Percentiles rank a stretch among this genome's conserved stretches.
Evolutionary conservation across 352 stramenopile species (phyloP).

Genomic region (Globisporangium recalcitrans): DNA sequence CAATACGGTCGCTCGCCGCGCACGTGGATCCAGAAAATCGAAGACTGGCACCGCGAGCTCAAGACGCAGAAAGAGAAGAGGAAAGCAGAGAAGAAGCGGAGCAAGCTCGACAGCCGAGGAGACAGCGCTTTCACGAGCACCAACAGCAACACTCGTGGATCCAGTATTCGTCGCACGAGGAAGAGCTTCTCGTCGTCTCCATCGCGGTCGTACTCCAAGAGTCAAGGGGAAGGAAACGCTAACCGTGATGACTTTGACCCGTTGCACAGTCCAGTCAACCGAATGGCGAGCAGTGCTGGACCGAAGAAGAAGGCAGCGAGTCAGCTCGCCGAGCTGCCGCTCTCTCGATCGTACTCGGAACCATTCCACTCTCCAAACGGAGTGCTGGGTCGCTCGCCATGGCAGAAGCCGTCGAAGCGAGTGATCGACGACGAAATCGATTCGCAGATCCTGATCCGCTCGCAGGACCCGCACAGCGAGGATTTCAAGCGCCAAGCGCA

Average conservation of each 20-base stretch:
- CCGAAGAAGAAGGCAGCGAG: slow-evolving; percentile 16
- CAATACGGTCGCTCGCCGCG: slow-evolving; percentile 51
- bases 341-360: slow-evolving; percentile 61
- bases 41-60: slow-evolving; percentile 77
- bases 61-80: slow-evolving; percentile 78
- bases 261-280: slow-evolving; percentile 10
- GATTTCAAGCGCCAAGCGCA: slow-evolving; percentile 21
- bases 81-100: slow-evolving; percentile 60
- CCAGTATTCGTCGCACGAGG: slow-evolving; percentile 16
- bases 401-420: slow-evolving; percentile 27
- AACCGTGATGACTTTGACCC: slow-evolving; percentile 7
- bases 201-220: neutral
- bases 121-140: slow-evolving; percentile 23
- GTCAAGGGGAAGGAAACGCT: slow-evolving; percentile 18
- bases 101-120: slow-evolving; percentile 38
- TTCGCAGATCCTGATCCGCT: slow-evolving; percentile 40
- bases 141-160: slow-evolving; percentile 17
- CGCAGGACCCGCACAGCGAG: slow-evolving; percentile 35
- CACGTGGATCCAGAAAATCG: slow-evolving; percentile 73
- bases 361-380: slow-evolving; percentile 50
- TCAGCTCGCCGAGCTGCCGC: slow-evolving; percentile 23
- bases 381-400: slow-evolving; percentile 24
- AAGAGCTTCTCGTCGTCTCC: slow-evolving; percentile 23
- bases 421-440: slow-evolving; percentile 30
- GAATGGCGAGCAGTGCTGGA: slow-evolving; percentile 2